A percentile compares a stretch with the other conserved stretches of the same genome.
Evolutionary conservation across 2,329 filamentous ascomycete species (phyloP).

Genomic region (Monilinia vaccinii-corymbosi): DNA sequence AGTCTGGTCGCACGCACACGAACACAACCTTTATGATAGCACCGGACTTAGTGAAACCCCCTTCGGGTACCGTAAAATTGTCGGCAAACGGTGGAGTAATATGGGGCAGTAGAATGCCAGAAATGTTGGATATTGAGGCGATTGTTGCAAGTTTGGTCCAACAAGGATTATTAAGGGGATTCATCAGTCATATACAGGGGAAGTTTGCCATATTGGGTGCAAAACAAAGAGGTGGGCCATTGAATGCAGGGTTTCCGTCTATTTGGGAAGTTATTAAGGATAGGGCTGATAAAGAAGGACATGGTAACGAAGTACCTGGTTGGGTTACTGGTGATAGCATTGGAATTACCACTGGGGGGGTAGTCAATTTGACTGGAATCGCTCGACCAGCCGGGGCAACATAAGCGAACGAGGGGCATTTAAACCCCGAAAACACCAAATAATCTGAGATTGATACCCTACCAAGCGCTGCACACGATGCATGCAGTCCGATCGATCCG

Average conservation of each 20-base stretch:
- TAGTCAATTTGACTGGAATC: conserved; percentile 46
- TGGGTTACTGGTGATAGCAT: conserved; percentile 51
- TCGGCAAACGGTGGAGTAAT: conserved; percentile 50
- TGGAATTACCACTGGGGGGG: conserved; percentile 38
- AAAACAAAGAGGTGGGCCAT: conserved; percentile 52
- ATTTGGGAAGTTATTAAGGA: conserved; percentile 61
- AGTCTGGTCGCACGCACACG: conserved; percentile 31
- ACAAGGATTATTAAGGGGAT: conserved; percentile 75
- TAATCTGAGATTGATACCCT: not conserved
- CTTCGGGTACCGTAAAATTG: conserved; percentile 39
- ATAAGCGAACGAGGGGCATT: not conserved
- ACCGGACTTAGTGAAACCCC: conserved; percentile 33
- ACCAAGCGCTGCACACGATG: not conserved
- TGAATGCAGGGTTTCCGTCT: conserved; percentile 66
- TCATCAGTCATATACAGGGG: conserved; percentile 66
- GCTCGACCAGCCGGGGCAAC: conserved; percentile 40
- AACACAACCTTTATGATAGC: conserved; percentile 43
- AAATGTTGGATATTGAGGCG: conserved; percentile 62
- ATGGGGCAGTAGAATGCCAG: conserved; percentile 53
- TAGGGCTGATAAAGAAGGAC: conserved; percentile 47
- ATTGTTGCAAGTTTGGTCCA: conserved; percentile 68
- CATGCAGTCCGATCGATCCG: not conserved
- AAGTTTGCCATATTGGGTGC: conserved; percentile 78
- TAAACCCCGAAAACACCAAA: not conserved
- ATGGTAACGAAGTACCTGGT: conserved; percentile 52